Base-by-base conservation (phyloP, 2,329 filamentous ascomycete species). In the Sclerotiophoma versabilis region DNA sequence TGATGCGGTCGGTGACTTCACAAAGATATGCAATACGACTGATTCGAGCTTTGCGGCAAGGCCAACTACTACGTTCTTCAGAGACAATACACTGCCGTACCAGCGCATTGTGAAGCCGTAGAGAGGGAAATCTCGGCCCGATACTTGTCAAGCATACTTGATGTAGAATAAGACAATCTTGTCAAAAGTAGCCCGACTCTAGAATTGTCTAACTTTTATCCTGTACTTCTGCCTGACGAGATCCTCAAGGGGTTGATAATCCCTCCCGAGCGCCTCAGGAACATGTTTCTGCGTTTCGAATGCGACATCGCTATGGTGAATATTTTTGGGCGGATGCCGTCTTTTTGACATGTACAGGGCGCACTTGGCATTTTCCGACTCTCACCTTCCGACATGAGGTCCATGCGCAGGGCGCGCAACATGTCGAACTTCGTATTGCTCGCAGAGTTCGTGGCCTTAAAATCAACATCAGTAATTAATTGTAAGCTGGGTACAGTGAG, bases 1-100 rank as follows among this genome's bases (percentile, higher is more conserved):
- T 14, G 50, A 75, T 43, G 69, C 72, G 8, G 79, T 81, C 20
- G 82, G 84, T 15, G 77, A 80, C 63, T 86, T 82, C 70, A 73
- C 76, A 2, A 67, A 75, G 30, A 75, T 80, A 43, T 83, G 81
- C 38, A 72, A 72, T 36, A 59, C 64, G 7, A 73, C 68, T 2
- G 58, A 62, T 43, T 32, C 59, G 2, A 46, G 45, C 1, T 60
- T 65, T 25, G 37, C 48, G 8, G 52, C 55, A 5, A 49, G 59
- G 39, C 66, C 62, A 2, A 59, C 55, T 20, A 62, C 64, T 17
- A 68, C 59, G 2, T 72, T 72, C 53, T 69, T 68, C 57, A 67
- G 60, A 23, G 62, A 72, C 25, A 57, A 60, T 15, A 63, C 57
- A 4, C 43, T 71, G 39, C 56, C 70, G 9, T 73, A 58, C 33